Percentiles rank a stretch among this genome's conserved stretches.
These are phyloP conservation scores for Suillus plorans DNA, from an alignment of 768 basidiomycete species.

Conservation along the genomic window DNA sequence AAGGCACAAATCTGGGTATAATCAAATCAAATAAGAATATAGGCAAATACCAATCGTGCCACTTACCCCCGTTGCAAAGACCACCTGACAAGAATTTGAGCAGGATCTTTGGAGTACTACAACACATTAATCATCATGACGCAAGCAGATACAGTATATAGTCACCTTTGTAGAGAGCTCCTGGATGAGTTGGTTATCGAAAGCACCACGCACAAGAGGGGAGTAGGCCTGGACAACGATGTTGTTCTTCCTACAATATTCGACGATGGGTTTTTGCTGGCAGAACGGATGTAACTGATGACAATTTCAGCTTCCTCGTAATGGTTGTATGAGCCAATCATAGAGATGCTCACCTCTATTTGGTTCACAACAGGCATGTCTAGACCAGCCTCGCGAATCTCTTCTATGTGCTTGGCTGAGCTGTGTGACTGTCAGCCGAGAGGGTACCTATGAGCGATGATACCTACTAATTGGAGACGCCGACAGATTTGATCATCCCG, in stretches of 20 bases:
- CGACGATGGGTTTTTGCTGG: slow-evolving; percentile 36
- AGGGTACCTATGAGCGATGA: neutral
- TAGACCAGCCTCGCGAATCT: slow-evolving; percentile 58
- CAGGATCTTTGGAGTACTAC: slow-evolving; percentile 55
- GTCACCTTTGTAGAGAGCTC: slow-evolving; percentile 54
- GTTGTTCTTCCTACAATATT: slow-evolving; percentile 34
- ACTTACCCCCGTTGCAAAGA: slow-evolving; percentile 74
- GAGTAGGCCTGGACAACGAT: slow-evolving; percentile 43
- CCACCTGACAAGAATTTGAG: slow-evolving; percentile 83
- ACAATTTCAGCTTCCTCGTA: neutral
- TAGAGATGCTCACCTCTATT: slow-evolving; percentile 52
- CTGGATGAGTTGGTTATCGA: slow-evolving; percentile 49
- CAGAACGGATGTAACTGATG: slow-evolving; percentile 32
- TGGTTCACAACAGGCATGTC: slow-evolving; percentile 71
- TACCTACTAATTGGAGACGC: slow-evolving; percentile 77
- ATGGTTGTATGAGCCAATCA: neutral
- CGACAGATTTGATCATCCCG: slow-evolving; percentile 62
- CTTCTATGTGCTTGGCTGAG: slow-evolving; percentile 63
- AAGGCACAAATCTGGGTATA: slow-evolving; percentile 39
- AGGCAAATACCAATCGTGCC: neutral
- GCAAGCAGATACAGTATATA: neutral
- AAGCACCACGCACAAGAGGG: slow-evolving; percentile 32
- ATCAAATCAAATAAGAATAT: too few relatives aligned
- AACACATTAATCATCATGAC: neutral
- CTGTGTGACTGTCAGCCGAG: slow-evolving; percentile 31